These are phyloP conservation scores for Biancaea sappan DNA, from an alignment of 306 rosid genomes.

Conservation along the genomic window DNA sequence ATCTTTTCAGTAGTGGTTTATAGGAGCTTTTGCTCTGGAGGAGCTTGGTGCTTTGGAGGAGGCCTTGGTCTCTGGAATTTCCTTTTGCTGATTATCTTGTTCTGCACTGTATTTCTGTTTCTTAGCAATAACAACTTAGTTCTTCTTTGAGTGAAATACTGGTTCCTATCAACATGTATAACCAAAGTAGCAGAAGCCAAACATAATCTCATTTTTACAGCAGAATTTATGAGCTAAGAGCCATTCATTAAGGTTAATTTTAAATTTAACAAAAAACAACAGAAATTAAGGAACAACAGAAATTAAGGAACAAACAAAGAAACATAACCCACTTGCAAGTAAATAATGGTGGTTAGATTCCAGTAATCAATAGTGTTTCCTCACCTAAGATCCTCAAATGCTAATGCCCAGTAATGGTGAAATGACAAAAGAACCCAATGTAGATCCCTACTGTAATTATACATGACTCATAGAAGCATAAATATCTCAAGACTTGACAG, in stretches of 20 bases:
- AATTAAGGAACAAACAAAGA: conserved; percentile 1
- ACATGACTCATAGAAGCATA: not conserved
- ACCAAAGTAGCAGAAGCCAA: conserved; percentile 19
- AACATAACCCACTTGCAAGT: conserved; percentile 7
- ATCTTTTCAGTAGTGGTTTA: too few relatives aligned
- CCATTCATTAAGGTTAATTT: not conserved
- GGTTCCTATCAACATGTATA: too few relatives aligned
- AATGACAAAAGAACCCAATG: conserved; percentile 6
- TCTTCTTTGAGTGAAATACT: too few relatives aligned
- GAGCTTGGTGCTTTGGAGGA: too few relatives aligned
- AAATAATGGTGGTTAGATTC: not conserved
- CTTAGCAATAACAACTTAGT: too few relatives aligned
- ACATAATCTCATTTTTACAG: not conserved
- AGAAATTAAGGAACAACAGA: not conserved
- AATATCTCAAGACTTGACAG: not conserved
- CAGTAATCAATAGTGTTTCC: not conserved
- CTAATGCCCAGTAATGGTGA: not conserved
- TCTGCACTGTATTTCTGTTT: too few relatives aligned
- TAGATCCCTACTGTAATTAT: not conserved
- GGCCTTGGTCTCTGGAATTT: too few relatives aligned
- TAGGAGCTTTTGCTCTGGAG: too few relatives aligned
- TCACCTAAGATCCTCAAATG: not conserved
- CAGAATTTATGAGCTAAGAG: not conserved
- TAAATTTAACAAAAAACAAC: not conserved
- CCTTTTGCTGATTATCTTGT: too few relatives aligned